Percentiles rank a stretch among this genome's conserved stretches.
These are phyloP conservation scores for Cruciata laevipes DNA, from an alignment of 257 asterid genomes.

Conservation along the genomic window DNA sequence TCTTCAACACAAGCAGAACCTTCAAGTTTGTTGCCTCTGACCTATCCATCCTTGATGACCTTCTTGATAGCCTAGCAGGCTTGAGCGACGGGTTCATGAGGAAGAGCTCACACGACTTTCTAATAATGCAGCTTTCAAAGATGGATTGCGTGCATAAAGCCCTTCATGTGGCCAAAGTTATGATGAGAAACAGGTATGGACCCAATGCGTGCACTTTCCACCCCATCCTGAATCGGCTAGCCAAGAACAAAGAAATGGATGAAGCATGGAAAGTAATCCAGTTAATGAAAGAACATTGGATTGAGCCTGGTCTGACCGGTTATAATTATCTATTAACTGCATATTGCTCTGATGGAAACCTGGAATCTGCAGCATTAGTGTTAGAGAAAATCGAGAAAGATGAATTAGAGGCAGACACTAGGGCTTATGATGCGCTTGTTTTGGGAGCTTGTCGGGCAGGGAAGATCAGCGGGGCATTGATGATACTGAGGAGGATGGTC, in stretches of 20 bases:
- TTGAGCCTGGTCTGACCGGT: background rate
- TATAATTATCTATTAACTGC: too few species aligned
- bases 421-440: too few species aligned
- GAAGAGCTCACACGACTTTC: conserved; percentile 53
- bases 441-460: too few species aligned
- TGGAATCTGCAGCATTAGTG: too few species aligned
- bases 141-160: conserved; percentile 41
- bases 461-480: too few species aligned
- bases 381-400: too few species aligned
- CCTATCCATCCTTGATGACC: conserved; percentile 39
- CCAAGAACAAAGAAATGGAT: conserved; percentile 34
- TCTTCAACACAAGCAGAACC: conserved; percentile 46
- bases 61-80: conserved; percentile 34
- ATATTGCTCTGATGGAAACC: too few species aligned
- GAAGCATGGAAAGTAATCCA: conserved; percentile 56
- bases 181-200: conserved; percentile 35
- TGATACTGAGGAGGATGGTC: too few species aligned
- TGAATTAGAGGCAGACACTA: too few species aligned
- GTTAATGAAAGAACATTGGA: conserved; percentile 32
- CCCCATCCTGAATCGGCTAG: conserved; percentile 45
- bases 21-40: conserved; percentile 56
- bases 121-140: conserved; percentile 46
- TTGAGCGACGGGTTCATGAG: conserved; percentile 36
- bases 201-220: conserved; percentile 44
- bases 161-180: conserved; percentile 41